Conservation (phyloP, 257 asterid species). For the Penstemon newberryi region DNA sequence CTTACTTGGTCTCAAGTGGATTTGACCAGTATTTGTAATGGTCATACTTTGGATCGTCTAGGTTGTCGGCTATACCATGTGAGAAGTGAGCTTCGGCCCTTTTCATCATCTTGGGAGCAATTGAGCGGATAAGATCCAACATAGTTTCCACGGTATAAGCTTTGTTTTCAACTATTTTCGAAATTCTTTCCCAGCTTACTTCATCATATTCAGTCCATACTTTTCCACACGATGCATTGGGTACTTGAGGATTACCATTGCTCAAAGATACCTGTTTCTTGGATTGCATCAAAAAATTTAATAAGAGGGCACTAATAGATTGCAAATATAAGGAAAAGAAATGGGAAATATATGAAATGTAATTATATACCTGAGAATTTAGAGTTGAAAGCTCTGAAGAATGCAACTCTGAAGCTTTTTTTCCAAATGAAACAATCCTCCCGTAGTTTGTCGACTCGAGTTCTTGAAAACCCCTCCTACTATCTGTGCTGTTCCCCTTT, state of each 20-base stretch:
- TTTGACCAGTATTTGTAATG: conserved; percentile 92
- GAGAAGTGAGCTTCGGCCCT: conserved; percentile 87
- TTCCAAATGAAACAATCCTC: conserved; percentile 73
- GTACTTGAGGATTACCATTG: conserved; percentile 25
- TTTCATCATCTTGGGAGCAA: conserved; percentile 88
- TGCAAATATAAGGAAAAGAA: conserved; percentile 1
- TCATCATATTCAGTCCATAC: conserved; percentile 81
- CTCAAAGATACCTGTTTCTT: conserved; percentile 34
- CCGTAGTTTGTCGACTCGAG: conserved; percentile 59
- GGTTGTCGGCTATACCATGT: conserved; percentile 79
- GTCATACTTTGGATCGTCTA: conserved; percentile 70
- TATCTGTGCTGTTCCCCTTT: conserved; percentile 38
- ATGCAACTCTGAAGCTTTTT: conserved; percentile 56
- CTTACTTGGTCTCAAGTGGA: conserved; percentile 91
- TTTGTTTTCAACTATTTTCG: conserved; percentile 46
- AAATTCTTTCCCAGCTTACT: conserved; percentile 53
- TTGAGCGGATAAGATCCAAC: conserved; percentile 60
- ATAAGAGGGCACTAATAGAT: neutral
- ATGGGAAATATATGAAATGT: neutral
- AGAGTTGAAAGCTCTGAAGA: conserved; percentile 48
- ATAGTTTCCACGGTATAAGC: conserved; percentile 61
- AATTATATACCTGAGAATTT: conserved; percentile 42
- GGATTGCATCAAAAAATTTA: too few relatives aligned
- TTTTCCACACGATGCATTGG: conserved; percentile 52
- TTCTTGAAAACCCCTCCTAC: conserved; percentile 31